phyloP scores from a whole-genome alignment of 164 flowering plant species.

The Nymphaea thermarum region DNA sequence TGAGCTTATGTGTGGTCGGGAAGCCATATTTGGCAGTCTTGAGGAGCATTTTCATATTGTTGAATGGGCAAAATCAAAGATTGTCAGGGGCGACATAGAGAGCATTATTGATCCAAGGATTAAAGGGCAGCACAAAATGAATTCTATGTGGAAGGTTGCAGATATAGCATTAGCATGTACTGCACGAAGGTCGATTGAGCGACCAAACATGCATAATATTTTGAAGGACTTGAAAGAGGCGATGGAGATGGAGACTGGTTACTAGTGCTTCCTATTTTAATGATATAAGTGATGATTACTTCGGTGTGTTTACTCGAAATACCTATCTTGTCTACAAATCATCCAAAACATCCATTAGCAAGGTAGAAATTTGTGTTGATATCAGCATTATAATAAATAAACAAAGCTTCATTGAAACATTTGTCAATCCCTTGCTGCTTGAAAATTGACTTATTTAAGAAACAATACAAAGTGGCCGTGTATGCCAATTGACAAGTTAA shows the following conservation, averaged over 20 bases:
- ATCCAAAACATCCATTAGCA: too few species aligned
- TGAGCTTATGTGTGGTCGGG: slow-evolving; percentile 1
- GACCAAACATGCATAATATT: slow-evolving; percentile 30
- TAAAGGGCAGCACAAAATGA: slow-evolving; percentile 11
- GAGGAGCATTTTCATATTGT: slow-evolving; percentile 8
- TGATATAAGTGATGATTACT: too few species aligned
- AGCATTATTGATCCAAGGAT: slow-evolving; percentile 23
- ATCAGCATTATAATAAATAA: too few species aligned
- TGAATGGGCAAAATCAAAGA: slow-evolving; percentile 13
- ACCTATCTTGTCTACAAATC: too few species aligned
- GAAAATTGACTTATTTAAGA: too few species aligned
- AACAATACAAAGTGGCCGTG: too few species aligned
- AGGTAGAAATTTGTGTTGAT: too few species aligned
- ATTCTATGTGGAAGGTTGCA: slow-evolving; percentile 17
- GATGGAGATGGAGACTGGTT: not conserved
- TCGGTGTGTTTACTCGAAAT: too few species aligned
- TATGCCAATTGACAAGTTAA: too few species aligned
- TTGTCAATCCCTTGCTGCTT: too few species aligned
- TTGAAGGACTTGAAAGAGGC: slow-evolving; percentile 14
- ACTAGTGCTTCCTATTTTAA: too few species aligned
- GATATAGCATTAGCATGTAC: slow-evolving; percentile 30
- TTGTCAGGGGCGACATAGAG: slow-evolving; percentile 14
- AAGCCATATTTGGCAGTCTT: not conserved
- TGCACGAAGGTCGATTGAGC: slow-evolving; percentile 2
- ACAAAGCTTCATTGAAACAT: too few species aligned